A percentile compares a stretch with the other conserved stretches of the same genome.
Evolutionary conservation across 2,329 filamentous ascomycete species (phyloP).

Genomic region (Cladobotryum mycophilum): DNA sequence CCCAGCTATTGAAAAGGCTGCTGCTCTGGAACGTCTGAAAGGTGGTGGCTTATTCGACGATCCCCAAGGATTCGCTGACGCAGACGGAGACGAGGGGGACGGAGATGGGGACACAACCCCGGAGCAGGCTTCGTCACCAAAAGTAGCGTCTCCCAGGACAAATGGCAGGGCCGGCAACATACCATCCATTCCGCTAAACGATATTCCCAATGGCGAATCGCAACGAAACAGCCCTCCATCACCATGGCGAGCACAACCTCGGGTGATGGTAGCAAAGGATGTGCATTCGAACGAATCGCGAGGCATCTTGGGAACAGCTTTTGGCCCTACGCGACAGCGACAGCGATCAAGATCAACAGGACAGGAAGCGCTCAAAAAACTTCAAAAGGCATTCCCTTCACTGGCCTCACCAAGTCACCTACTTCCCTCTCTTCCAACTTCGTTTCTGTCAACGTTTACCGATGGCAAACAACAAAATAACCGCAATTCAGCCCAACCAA

Average conservation of each 20-base stretch:
- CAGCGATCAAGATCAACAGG: conserved; percentile 50
- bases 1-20: conserved; percentile 51
- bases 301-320: conserved; percentile 37
- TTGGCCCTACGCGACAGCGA: conserved; percentile 41
- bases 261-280: conserved; percentile 8
- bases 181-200: conserved; percentile 5
- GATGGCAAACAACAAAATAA: conserved; percentile 18
- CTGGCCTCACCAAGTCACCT: conserved; percentile 30
- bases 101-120: conserved; percentile 17
- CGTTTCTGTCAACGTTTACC: conserved; percentile 32
- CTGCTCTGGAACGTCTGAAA: conserved; percentile 42
- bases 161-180: conserved; percentile 3
- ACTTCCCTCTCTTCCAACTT: conserved; percentile 38
- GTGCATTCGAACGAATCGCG: conserved; percentile 21
- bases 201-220: conserved; percentile 6
- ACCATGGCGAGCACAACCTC: conserved; percentile 22
- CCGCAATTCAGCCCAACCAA: not conserved
- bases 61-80: conserved; percentile 13
- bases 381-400: conserved; percentile 52
- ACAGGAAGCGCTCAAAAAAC: conserved; percentile 49
- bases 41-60: conserved; percentile 21
- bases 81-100: conserved; percentile 15
- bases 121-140: conserved; percentile 16
- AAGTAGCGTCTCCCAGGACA: conserved; percentile 5
- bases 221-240: conserved; percentile 19